Evolutionary conservation across 306 rosid genomes (phyloP).

Genomic region (Gastrolobium villosum): DNA sequence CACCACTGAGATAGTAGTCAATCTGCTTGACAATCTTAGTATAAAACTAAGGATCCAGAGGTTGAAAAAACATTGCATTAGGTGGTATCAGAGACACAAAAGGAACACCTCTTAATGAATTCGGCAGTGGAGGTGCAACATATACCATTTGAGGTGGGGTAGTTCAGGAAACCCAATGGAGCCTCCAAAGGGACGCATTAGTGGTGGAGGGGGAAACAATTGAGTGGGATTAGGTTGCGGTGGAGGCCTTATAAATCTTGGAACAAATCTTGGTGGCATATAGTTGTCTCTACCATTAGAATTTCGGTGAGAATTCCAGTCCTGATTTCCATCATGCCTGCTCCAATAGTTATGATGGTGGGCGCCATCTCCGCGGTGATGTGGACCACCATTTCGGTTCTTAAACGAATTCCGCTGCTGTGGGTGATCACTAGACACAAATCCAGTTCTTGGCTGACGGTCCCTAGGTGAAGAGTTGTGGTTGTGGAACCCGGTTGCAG

Average conservation of each 20-base stretch:
- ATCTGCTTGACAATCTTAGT: conserved; percentile 80
- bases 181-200: conserved; percentile 59
- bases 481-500: conserved; percentile 54
- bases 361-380: conserved; percentile 77
- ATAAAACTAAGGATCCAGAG: conserved; percentile 65
- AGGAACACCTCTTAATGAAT: conserved; percentile 64
- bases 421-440: conserved; percentile 66
- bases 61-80: conserved; percentile 53
- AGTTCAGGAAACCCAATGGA: conserved; percentile 68
- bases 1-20: conserved; percentile 84
- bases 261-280: conserved; percentile 64
- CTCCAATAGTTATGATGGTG: conserved; percentile 69
- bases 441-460: conserved; percentile 63
- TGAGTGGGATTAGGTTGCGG: conserved; percentile 60
- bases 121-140: conserved; percentile 57
- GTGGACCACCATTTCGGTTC: conserved; percentile 68
- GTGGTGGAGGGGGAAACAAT: conserved; percentile 58
- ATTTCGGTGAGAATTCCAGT: conserved; percentile 72
- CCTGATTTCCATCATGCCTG: conserved; percentile 84
- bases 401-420: conserved; percentile 67
- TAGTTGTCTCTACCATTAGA: conserved; percentile 69
- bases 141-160: conserved; percentile 65
- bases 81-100: conserved; percentile 61
- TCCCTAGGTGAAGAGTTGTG: conserved; percentile 58
- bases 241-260: conserved; percentile 62